phyloP scores from a whole-genome alignment of 2,329 filamentous ascomycete genomes.

The Claviceps humidiphila region DNA sequence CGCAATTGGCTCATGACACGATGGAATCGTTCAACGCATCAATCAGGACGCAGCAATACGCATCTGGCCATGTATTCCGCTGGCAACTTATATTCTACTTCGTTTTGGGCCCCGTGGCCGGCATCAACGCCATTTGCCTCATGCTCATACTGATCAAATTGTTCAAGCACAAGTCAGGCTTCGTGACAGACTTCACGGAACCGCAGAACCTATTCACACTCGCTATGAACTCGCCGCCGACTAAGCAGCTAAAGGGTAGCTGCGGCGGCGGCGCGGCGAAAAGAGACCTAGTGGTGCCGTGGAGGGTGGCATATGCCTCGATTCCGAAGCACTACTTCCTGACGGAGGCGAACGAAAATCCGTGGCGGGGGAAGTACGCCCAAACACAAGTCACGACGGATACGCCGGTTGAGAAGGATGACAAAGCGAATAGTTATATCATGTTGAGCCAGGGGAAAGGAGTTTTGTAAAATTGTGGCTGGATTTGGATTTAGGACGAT shows the following conservation, averaged over 20 bases:
- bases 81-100: slow-evolving; percentile 58
- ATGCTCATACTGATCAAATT: slow-evolving; percentile 37
- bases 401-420: slow-evolving; percentile 8
- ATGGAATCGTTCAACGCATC: slow-evolving; percentile 50
- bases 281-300: slow-evolving; percentile 26
- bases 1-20: slow-evolving; percentile 24
- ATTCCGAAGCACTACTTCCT: slow-evolving; percentile 30
- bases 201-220: slow-evolving; percentile 62
- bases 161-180: slow-evolving; percentile 26
- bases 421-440: slow-evolving; percentile 13
- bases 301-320: slow-evolving; percentile 26
- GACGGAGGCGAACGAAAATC: slow-evolving; percentile 20
- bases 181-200: slow-evolving; percentile 69
- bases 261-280: slow-evolving; percentile 24
- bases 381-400: slow-evolving; percentile 13
- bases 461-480: slow-evolving; percentile 12
- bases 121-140: slow-evolving; percentile 53
- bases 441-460: slow-evolving; percentile 14
- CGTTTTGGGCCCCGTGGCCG: slow-evolving; percentile 51
- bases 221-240: slow-evolving; percentile 46
- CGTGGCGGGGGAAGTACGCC: slow-evolving; percentile 15
- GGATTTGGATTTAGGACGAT: background rate
- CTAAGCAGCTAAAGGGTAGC: slow-evolving; percentile 21
- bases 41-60: slow-evolving; percentile 54
- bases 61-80: slow-evolving; percentile 44